Evolutionary conservation across 805 yeast species (phyloP).

Genomic region (Pichia thaimueangensis): DNA sequence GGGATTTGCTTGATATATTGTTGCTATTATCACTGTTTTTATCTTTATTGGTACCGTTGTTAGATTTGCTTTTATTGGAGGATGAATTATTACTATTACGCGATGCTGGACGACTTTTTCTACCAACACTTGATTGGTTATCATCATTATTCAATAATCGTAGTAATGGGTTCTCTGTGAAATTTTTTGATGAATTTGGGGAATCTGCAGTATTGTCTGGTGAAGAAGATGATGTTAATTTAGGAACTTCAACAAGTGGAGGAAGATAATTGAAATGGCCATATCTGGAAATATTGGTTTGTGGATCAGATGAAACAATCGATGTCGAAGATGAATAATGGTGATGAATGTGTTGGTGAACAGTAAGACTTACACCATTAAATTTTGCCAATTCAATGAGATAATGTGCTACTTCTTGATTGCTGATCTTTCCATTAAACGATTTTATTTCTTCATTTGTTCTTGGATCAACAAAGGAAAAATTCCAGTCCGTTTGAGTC

Average conservation of each 20-base stretch:
- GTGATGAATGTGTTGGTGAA: constrained; percentile 84
- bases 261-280: constrained; percentile 74
- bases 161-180: constrained; percentile 36
- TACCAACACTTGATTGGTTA: too few species aligned
- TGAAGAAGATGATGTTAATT: constrained; percentile 53
- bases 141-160: constrained; percentile 36
- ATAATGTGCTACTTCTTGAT: constrained; percentile 48
- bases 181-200: constrained; percentile 15
- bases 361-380: constrained; percentile 52
- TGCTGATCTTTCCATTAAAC: constrained; percentile 42
- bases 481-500: constrained; percentile 54
- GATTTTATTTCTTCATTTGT: constrained; percentile 38
- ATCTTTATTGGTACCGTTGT: constrained; percentile 8
- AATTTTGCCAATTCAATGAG: constrained; percentile 55
- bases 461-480: constrained; percentile 40
- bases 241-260: constrained; percentile 65
- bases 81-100: neutral
- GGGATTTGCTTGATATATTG: constrained; percentile 5
- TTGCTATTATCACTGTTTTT: constrained; percentile 9
- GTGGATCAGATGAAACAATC: constrained; percentile 35
- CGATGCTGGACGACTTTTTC: too few species aligned
- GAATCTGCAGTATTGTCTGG: constrained; percentile 29
- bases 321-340: constrained; percentile 50
- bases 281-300: constrained; percentile 48
- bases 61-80: constrained; percentile 6